These are phyloP conservation scores for Mortierella sp. DNA, from an alignment of 371 early-diverging fungal genomes.

Conservation along the genomic window DNA sequence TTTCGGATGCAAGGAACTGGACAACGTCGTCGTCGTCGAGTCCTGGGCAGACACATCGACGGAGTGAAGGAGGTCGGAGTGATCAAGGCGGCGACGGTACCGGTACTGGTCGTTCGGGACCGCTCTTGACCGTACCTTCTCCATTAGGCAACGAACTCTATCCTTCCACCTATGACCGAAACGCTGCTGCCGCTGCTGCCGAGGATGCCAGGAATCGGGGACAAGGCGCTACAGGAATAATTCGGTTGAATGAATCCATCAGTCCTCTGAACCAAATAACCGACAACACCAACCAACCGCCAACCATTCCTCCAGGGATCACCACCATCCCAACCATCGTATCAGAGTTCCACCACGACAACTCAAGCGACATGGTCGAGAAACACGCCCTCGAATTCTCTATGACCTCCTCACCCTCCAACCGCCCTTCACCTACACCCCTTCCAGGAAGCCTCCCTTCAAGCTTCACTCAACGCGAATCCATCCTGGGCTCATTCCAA, in stretches of 20 bases:
- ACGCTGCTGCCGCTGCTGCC: conserved; percentile 16
- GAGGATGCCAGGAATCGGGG: not conserved
- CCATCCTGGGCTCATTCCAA: conserved; percentile 21
- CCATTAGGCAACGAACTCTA: not conserved
- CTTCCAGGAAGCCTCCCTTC: not conserved
- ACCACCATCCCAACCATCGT: not conserved
- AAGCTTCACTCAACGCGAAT: not conserved
- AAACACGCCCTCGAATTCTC: not conserved
- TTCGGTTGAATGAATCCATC: not conserved
- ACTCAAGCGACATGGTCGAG: not conserved
- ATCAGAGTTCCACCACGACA: not conserved
- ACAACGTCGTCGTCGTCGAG: not conserved
- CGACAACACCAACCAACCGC: not conserved
- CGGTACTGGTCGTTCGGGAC: not conserved
- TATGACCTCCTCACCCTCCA: not conserved
- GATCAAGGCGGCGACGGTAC: not conserved
- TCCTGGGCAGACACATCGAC: not conserved
- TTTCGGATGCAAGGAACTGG: conserved; percentile 17
- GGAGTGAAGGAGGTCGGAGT: not conserved
- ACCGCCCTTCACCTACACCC: not conserved
- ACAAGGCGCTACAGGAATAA: not conserved
- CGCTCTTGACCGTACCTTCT: not conserved
- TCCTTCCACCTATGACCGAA: conserved; percentile 25
- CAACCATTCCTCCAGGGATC: not conserved
- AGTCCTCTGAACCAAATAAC: not conserved